Evolutionary conservation across 345 rosid species (phyloP).

Genomic region (Mercurialis annua): DNA sequence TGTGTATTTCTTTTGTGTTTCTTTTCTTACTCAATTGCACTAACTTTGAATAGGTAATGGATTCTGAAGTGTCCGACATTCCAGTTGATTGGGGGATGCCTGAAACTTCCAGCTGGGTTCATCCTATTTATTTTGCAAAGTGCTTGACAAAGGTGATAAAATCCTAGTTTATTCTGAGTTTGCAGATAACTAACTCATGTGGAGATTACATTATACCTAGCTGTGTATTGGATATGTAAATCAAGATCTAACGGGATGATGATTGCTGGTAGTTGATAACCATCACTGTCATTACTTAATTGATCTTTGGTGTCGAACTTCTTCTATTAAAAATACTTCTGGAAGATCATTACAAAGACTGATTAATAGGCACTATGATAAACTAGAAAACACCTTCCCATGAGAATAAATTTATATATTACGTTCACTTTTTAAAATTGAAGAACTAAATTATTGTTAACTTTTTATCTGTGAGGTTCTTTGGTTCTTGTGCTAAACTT

Average conservation of each 20-base stretch:
- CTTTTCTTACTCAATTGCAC: conserved; percentile 15
- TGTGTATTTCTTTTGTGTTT: background rate
- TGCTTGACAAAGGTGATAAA: conserved; percentile 71
- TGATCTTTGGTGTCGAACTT: background rate
- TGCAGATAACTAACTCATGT: background rate
- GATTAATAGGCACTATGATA: background rate
- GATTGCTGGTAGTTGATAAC: background rate
- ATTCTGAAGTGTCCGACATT: conserved; percentile 54
- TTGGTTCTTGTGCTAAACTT: too few relatives aligned
- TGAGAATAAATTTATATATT: too few relatives aligned
- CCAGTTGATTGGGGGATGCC: conserved; percentile 96
- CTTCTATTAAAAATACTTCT: background rate
- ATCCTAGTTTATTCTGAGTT: conserved; percentile 12
- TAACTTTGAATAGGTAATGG: conserved; percentile 50
- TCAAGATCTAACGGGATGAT: background rate
- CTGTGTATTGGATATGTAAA: conserved; percentile 7
- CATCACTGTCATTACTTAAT: background rate
- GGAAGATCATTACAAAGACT: background rate
- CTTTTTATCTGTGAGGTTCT: too few relatives aligned
- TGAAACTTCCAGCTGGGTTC: conserved; percentile 54
- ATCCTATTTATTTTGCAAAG: conserved; percentile 88
- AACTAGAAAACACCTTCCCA: too few relatives aligned
- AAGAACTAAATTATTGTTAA: too few relatives aligned
- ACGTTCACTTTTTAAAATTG: too few relatives aligned
- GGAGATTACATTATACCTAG: background rate